Conservation (phyloP, 108 stramenopile species). For the Parietichytrium sp. region DNA sequence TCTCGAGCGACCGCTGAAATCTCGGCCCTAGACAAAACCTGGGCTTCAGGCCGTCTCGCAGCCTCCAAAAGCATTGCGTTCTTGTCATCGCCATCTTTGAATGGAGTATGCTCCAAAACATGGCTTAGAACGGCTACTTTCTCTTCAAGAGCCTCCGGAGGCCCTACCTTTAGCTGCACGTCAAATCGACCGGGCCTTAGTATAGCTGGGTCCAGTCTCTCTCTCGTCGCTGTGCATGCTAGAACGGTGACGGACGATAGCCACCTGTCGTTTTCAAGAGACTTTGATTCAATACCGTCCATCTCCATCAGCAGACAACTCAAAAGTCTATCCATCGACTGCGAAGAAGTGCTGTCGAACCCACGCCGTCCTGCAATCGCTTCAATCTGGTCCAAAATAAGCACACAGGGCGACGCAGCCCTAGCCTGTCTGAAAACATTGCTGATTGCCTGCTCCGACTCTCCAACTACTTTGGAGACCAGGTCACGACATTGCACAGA, state of each 20-base stretch:
- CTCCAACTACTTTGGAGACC: slow-evolving; percentile 31
- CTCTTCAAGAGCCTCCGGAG: not conserved
- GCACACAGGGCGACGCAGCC: slow-evolving; percentile 25
- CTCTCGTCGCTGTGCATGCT: not conserved
- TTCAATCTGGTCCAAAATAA: slow-evolving; percentile 29
- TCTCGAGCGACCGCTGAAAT: too few relatives aligned
- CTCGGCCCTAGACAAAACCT: too few relatives aligned
- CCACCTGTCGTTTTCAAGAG: not conserved
- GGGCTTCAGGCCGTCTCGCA: too few relatives aligned
- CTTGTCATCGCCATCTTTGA: too few relatives aligned
- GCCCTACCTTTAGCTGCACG: slow-evolving; percentile 5
- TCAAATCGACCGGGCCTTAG: slow-evolving; percentile 3
- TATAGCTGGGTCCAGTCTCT: not conserved
- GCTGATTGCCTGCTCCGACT: not conserved
- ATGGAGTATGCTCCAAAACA: not conserved
- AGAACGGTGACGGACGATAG: not conserved
- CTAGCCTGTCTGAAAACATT: not conserved
- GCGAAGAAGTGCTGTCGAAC: not conserved
- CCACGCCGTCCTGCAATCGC: not conserved
- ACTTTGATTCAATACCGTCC: slow-evolving; percentile 17
- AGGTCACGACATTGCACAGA: not conserved
- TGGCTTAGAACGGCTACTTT: not conserved
- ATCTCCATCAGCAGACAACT: slow-evolving; percentile 5
- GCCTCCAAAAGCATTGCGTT: too few relatives aligned
- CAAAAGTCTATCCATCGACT: slow-evolving; percentile 23